Conservation (phyloP, 2,329 filamentous ascomycete species). For the Pseudogymnoascus verrucosus region DNA sequence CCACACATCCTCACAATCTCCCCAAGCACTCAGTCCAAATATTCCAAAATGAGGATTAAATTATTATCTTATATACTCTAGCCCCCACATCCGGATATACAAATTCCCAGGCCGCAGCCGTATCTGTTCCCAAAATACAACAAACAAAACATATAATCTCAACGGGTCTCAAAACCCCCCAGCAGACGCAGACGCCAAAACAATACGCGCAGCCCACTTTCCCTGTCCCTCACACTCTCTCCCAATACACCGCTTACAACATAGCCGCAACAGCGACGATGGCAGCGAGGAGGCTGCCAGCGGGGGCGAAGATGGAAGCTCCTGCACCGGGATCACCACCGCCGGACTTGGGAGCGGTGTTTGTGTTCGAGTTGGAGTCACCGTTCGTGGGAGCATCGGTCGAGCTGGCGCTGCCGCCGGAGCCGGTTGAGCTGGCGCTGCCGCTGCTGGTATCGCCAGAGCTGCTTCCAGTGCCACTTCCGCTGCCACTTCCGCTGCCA, state of each 20-base stretch:
- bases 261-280: neutral
- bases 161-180: slow-evolving; percentile 2
- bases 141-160: neutral
- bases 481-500: no score
- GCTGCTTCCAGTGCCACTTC: no score
- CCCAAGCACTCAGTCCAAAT: neutral
- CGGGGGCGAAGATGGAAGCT: neutral
- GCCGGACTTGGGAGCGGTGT: neutral
- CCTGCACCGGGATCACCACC: neutral
- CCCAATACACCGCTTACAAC: neutral
- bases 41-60: neutral
- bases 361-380: neutral
- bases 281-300: neutral
- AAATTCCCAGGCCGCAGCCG: neutral
- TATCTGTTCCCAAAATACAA: neutral
- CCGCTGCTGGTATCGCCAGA: no score
- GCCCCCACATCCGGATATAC: neutral
- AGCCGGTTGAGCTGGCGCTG: no score
- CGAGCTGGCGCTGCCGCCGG: neutral
- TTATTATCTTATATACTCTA: neutral
- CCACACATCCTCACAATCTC: neutral
- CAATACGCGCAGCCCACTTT: neutral
- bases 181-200: neutral
- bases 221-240: neutral
- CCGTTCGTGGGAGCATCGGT: neutral